Conservation (phyloP, 2,329 filamentous ascomycete species). For the Podosphaera fusca region DNA sequence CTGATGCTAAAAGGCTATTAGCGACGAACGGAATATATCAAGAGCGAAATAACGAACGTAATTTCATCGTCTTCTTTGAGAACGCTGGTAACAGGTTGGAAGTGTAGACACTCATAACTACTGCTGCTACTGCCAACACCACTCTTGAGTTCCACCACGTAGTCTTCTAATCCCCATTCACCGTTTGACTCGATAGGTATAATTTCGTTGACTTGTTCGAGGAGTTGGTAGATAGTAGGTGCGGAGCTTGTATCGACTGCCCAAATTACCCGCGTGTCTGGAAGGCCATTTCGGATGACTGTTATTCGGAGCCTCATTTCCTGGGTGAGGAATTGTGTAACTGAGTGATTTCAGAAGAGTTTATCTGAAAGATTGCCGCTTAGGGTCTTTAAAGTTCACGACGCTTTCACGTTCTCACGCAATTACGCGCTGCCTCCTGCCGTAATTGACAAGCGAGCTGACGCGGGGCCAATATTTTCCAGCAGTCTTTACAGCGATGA, state of each 20-base stretch:
- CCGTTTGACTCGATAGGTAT: conserved; percentile 53
- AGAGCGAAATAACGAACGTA: conserved; percentile 28
- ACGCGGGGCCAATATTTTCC: too few relatives aligned
- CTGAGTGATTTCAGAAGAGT: too few relatives aligned
- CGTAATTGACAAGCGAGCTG: too few relatives aligned
- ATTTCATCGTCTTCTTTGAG: conserved; percentile 70
- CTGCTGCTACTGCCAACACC: conserved; percentile 28
- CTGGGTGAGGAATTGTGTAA: too few relatives aligned
- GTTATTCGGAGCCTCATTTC: conserved; percentile 49
- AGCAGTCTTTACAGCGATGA: too few relatives aligned
- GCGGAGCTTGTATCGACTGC: conserved; percentile 27
- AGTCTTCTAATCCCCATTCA: conserved; percentile 77
- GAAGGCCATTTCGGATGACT: conserved; percentile 50
- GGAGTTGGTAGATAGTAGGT: conserved; percentile 50
- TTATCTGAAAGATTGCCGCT: too few relatives aligned
- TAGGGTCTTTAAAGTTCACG: too few relatives aligned
- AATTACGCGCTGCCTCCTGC: too few relatives aligned
- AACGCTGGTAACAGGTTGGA: conserved; percentile 43
- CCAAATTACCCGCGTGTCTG: conserved; percentile 51
- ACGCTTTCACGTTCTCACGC: too few relatives aligned
- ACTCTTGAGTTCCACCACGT: conserved; percentile 50
- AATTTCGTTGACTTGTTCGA: conserved; percentile 57
- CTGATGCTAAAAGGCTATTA: conserved; percentile 36
- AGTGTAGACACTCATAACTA: conserved; percentile 74
- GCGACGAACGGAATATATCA: not conserved